phyloP scores from a whole-genome alignment of 140 eudicot genomes.

The Cichorium intybus region DNA sequence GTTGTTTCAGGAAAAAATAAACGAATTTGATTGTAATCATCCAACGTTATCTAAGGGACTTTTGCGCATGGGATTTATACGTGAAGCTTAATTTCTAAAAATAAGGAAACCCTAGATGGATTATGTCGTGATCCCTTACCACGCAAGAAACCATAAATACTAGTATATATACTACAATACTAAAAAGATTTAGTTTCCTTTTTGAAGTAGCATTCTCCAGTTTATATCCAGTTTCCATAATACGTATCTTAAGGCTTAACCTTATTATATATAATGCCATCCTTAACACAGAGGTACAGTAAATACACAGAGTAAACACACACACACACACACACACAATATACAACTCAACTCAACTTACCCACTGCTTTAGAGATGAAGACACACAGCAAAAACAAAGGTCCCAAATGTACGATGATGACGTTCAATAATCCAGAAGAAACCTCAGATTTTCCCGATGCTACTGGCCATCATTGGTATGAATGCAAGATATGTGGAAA shows the following conservation, averaged over 20 bases:
- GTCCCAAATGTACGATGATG: background rate
- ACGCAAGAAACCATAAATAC: background rate
- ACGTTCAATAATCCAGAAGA: background rate
- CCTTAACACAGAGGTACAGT: background rate
- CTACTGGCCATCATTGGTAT: background rate
- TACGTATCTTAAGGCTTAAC: background rate
- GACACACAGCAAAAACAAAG: background rate
- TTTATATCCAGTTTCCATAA: background rate
- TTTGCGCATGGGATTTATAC: background rate
- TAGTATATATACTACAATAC: background rate
- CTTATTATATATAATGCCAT: background rate
- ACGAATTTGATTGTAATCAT: no score
- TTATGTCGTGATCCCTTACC: background rate
- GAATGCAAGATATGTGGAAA: conserved; percentile 19
- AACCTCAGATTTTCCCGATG: background rate
- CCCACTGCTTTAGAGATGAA: background rate
- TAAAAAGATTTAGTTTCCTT: conserved; percentile 1
- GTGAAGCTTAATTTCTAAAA: background rate
- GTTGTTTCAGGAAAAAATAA: no score
- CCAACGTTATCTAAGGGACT: no score
- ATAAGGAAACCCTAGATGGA: background rate
- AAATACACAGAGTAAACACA: background rate
- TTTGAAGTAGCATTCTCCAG: background rate
- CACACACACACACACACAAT: background rate
- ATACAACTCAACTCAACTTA: background rate